Conservation (phyloP, 2,329 filamentous ascomycete species). For the Periconia digitata region DNA sequence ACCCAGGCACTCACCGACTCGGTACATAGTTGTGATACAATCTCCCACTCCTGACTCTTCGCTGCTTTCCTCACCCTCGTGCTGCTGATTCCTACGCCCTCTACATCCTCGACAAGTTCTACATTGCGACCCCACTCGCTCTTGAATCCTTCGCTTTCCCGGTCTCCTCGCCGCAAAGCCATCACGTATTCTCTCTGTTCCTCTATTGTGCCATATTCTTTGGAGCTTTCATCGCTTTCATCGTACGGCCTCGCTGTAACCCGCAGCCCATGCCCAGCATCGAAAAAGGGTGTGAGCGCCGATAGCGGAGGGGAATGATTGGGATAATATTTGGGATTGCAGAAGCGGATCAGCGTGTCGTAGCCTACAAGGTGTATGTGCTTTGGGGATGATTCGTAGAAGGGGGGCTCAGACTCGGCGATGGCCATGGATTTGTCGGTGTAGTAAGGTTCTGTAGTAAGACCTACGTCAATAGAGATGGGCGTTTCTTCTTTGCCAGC, state of each 20-base stretch:
- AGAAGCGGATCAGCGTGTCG: constrained; percentile 73
- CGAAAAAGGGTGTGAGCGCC: constrained; percentile 65
- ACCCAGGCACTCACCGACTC: constrained; percentile 62
- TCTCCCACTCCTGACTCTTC: constrained; percentile 49
- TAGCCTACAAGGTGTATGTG: constrained; percentile 75
- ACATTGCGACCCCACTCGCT: constrained; percentile 62
- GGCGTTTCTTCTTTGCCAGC: constrained; percentile 9
- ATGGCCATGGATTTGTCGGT: constrained; percentile 69
- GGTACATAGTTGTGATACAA: constrained; percentile 58
- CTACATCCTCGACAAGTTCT: constrained; percentile 58
- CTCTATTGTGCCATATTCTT: constrained; percentile 60
- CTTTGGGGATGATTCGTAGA: constrained; percentile 40
- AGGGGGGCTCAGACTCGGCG: constrained; percentile 38
- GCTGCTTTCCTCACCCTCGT: constrained; percentile 66
- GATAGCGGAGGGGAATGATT: constrained; percentile 49
- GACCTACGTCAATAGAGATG: constrained; percentile 62
- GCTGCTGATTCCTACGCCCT: constrained; percentile 54
- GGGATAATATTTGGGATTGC: constrained; percentile 71
- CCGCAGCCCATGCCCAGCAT: constrained; percentile 58
- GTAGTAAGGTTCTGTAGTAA: constrained; percentile 74
- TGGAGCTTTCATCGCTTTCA: constrained; percentile 44
- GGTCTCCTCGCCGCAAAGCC: constrained; percentile 49
- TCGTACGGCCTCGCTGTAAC: constrained; percentile 62
- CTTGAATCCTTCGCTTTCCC: constrained; percentile 58
- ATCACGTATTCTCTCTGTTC: constrained; percentile 60